Evolutionary conservation across 2,329 filamentous ascomycete genomes (phyloP).

Genomic region (Cladorrhinum sp.): DNA sequence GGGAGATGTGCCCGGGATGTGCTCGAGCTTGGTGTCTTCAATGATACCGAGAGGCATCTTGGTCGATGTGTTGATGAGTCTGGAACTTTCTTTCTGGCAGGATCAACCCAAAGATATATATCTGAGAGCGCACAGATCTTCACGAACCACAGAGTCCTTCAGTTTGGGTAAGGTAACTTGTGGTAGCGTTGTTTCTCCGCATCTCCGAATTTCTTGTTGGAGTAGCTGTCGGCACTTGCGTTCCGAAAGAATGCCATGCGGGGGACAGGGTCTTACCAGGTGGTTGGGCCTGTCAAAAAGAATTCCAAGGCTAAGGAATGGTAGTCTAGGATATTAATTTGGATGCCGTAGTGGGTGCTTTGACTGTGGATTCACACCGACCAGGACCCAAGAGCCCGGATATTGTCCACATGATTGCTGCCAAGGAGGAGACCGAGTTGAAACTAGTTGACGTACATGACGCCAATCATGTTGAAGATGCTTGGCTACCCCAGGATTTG

Average conservation of each 20-base stretch:
- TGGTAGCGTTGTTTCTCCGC: background rate
- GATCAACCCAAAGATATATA: background rate
- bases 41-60: slow-evolving; percentile 29
- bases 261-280: background rate
- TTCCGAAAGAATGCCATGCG: background rate
- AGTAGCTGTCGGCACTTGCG: background rate
- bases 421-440: background rate
- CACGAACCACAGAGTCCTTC: background rate
- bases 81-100: background rate
- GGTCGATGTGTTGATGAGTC: background rate
- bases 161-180: background rate
- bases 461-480: background rate
- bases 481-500: background rate
- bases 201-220: background rate
- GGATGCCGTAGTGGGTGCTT: background rate
- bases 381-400: background rate
- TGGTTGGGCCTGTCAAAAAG: background rate
- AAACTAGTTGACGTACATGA: background rate
- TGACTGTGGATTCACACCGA: background rate
- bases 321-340: background rate
- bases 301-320: background rate
- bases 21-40: slow-evolving; percentile 28
- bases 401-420: background rate
- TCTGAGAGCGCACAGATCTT: background rate
- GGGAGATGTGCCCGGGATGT: slow-evolving; percentile 29